phyloP scores from a whole-genome alignment of 768 basidiomycete species.

The Mycena kentingensis region DNA sequence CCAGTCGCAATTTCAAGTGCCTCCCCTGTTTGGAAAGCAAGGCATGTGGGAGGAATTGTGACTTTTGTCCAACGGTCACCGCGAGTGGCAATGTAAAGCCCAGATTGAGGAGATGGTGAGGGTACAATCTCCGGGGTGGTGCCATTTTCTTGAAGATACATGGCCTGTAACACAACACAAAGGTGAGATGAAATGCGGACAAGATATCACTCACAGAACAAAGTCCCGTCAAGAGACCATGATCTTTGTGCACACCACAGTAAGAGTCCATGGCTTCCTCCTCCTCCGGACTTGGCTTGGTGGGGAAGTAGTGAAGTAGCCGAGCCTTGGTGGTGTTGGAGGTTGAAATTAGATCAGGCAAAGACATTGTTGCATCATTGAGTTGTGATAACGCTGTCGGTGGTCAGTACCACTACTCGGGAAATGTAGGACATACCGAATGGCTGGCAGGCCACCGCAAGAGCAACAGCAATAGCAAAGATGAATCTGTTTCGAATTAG shows the following conservation, averaged over 20 bases:
- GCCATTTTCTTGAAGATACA: constrained; percentile 67
- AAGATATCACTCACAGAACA: constrained; percentile 63
- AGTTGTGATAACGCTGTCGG: constrained; percentile 63
- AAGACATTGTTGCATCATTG: constrained; percentile 63
- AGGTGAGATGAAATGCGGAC: not conserved
- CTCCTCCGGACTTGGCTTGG: constrained; percentile 37
- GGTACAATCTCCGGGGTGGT: constrained; percentile 47
- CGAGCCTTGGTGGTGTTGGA: constrained; percentile 90
- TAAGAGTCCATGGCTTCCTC: constrained; percentile 81
- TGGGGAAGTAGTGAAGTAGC: constrained; percentile 93
- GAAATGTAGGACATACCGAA: constrained; percentile 62
- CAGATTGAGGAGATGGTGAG: constrained; percentile 75
- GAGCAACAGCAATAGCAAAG: constrained; percentile 76
- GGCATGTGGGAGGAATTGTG: constrained; percentile 77
- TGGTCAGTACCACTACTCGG: not conserved
- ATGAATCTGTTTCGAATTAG: constrained; percentile 56
- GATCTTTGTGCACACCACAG: constrained; percentile 96
- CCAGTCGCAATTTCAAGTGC: constrained; percentile 89
- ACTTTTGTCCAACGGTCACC: constrained; percentile 80
- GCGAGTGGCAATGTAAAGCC: constrained; percentile 89
- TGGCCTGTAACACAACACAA: constrained; percentile 52
- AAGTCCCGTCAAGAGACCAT: constrained; percentile 87
- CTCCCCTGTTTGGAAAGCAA: constrained; percentile 98
- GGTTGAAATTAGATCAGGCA: constrained; percentile 69
- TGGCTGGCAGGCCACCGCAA: constrained; percentile 88